phyloP scores from a whole-genome alignment of 2,329 filamentous ascomycete genomes.

The Colletotrichum coccodes region DNA sequence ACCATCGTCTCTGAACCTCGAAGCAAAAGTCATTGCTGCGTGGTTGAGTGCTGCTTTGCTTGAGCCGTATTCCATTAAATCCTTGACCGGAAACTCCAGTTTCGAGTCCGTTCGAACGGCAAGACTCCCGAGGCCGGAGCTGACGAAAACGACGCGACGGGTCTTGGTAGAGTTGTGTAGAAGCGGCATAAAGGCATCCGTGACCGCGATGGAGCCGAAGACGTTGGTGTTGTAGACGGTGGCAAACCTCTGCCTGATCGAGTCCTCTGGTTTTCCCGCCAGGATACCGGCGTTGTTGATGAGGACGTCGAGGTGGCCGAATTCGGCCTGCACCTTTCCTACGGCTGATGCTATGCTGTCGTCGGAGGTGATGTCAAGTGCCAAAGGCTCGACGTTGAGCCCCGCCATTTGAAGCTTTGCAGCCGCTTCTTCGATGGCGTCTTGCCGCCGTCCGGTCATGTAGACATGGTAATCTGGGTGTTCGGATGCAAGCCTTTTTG shows the following conservation, averaged over 20 bases:
- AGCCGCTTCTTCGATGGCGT: constrained; percentile 21
- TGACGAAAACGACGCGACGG: constrained; percentile 13
- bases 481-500: constrained; percentile 11
- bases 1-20: background rate
- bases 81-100: background rate
- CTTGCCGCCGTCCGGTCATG: constrained; percentile 18
- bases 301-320: constrained; percentile 66
- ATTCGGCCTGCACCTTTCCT: constrained; percentile 53
- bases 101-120: constrained; percentile 4
- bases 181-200: constrained; percentile 50
- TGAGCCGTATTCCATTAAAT: constrained; percentile 15
- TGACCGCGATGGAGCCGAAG: constrained; percentile 66
- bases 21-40: constrained; percentile 16
- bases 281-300: constrained; percentile 72
- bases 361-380: constrained; percentile 65
- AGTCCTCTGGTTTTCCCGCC: constrained; percentile 62
- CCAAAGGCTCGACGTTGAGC: constrained; percentile 41
- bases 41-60: constrained; percentile 30
- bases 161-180: constrained; percentile 38
- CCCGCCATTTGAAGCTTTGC: constrained; percentile 3
- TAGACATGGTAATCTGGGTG: constrained; percentile 18
- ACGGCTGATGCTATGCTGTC: constrained; percentile 46
- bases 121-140: constrained; percentile 21
- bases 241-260: constrained; percentile 57
- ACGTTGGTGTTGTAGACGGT: constrained; percentile 69